Conservation (phyloP, 257 asterid species). For the Anisodus tanguticus region DNA sequence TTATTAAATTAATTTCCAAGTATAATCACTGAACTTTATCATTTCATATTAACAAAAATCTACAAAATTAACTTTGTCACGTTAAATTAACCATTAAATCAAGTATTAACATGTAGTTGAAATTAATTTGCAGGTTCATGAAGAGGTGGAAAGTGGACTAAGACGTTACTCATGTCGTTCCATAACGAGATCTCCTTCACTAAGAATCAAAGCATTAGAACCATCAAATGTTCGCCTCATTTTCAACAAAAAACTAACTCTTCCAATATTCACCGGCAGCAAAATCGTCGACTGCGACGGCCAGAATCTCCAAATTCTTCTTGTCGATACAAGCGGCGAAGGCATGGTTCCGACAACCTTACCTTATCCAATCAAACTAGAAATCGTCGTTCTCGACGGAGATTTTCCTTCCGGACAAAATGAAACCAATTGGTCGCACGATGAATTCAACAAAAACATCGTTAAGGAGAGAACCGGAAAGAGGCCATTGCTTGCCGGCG, state of each 20-base stretch:
- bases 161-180: slow-evolving; percentile 38
- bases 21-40: neutral
- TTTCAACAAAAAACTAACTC: slow-evolving; percentile 42
- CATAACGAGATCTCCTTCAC: slow-evolving; percentile 47
- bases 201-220: slow-evolving; percentile 41
- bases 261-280: slow-evolving; percentile 67
- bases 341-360: slow-evolving; percentile 35
- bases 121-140: slow-evolving; percentile 52
- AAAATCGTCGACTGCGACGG: slow-evolving; percentile 49
- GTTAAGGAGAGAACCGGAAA: slow-evolving; percentile 66
- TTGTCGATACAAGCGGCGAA: slow-evolving; percentile 36
- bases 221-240: slow-evolving; percentile 40
- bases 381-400: slow-evolving; percentile 68
- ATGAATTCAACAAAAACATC: slow-evolving; percentile 46
- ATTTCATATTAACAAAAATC: neutral
- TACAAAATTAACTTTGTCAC: neutral
- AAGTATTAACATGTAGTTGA: neutral
- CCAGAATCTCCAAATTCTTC: slow-evolving; percentile 54
- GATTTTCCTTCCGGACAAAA: slow-evolving; percentile 41
- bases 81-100: too few relatives aligned
- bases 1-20: neutral
- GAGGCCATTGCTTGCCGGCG: slow-evolving; percentile 70
- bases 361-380: slow-evolving; percentile 48
- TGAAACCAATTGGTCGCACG: slow-evolving; percentile 40
- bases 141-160: slow-evolving; percentile 67